A percentile compares a stretch with the other conserved stretches of the same genome.
Conservation (phyloP, 2,329 filamentous ascomycete species). For the Diplodia scrobiculata region DNA sequence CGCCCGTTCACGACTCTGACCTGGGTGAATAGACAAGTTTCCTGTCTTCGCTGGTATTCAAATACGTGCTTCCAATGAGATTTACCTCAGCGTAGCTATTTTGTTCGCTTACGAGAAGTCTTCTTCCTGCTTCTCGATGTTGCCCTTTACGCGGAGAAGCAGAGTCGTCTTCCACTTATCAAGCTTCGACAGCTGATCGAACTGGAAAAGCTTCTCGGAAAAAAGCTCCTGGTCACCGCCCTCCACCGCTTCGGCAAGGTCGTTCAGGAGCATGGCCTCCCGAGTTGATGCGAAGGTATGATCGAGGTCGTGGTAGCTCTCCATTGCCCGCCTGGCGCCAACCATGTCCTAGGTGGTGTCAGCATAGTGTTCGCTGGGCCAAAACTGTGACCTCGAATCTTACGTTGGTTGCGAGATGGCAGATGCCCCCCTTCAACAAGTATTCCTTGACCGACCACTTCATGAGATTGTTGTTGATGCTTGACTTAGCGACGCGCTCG, state of each 20-base stretch:
- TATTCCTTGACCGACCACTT: slow-evolving; percentile 95
- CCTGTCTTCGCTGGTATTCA: slow-evolving; percentile 19
- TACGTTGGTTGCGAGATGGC: slow-evolving; percentile 70
- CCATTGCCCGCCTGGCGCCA: slow-evolving; percentile 74
- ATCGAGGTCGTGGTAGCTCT: slow-evolving; percentile 70
- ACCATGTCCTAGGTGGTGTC: slow-evolving; percentile 64
- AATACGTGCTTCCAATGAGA: neutral
- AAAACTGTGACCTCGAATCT: neutral
- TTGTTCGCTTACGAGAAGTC: slow-evolving; percentile 61
- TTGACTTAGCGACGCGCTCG: slow-evolving; percentile 77
- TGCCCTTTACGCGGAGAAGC: slow-evolving; percentile 78
- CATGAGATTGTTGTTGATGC: slow-evolving; percentile 88
- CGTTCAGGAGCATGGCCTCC: slow-evolving; percentile 78
- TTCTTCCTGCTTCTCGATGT: slow-evolving; percentile 71
- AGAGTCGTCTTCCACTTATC: slow-evolving; percentile 97
- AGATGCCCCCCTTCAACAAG: slow-evolving; percentile 90
- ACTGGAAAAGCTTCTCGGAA: slow-evolving; percentile 79
- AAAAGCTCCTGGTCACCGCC: slow-evolving; percentile 79
- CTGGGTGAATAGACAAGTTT: slow-evolving; percentile 16
- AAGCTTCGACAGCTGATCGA: slow-evolving; percentile 86
- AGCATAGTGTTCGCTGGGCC: neutral
- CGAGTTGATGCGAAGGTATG: slow-evolving; percentile 70
- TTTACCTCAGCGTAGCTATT: neutral
- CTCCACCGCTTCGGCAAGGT: slow-evolving; percentile 75
- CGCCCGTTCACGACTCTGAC: slow-evolving; percentile 3